A percentile compares a stretch with the other conserved stretches of the same genome.
phyloP scores from a whole-genome alignment of 371 early-diverging fungal species.

The Choanephora cucurbitarum region DNA sequence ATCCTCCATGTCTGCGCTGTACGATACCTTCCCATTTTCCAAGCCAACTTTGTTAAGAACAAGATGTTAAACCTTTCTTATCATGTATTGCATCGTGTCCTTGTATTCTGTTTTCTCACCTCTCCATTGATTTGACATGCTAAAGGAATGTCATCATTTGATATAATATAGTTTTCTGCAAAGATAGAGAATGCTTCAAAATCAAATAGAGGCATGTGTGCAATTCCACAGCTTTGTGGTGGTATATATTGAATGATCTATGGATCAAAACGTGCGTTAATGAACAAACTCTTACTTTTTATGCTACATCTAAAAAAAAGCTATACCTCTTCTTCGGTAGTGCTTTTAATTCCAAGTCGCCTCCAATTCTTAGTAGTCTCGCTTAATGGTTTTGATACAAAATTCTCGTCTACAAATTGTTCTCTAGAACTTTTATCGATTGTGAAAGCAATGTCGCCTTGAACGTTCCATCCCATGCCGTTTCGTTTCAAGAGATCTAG shows the following conservation, averaged over 20 bases:
- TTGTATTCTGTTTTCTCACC: conserved; percentile 33
- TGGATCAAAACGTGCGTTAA: background rate
- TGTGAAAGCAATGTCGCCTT: conserved; percentile 72
- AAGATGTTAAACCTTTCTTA: background rate
- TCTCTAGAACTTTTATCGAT: conserved; percentile 44
- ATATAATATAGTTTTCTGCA: conserved; percentile 65
- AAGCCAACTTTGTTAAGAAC: conserved; percentile 49
- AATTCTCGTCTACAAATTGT: conserved; percentile 47
- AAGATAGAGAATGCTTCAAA: conserved; percentile 65
- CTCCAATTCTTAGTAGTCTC: conserved; percentile 33
- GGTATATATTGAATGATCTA: conserved; percentile 44
- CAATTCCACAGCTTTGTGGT: conserved; percentile 64
- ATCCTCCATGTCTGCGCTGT: conserved; percentile 84
- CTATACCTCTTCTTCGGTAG: conserved; percentile 36
- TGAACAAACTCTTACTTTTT: background rate
- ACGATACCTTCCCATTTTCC: conserved; percentile 63
- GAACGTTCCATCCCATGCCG: conserved; percentile 70
- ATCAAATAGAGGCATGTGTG: conserved; percentile 70
- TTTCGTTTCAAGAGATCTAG: conserved; percentile 50
- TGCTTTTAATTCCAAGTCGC: conserved; percentile 14
- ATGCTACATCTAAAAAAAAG: no score
- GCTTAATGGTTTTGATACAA: conserved; percentile 19
- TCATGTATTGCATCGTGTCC: background rate
- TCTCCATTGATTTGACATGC: conserved; percentile 73
- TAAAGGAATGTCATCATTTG: conserved; percentile 45